These are phyloP conservation scores for Imleria badia DNA, from an alignment of 768 basidiomycete genomes.

Conservation along the genomic window DNA sequence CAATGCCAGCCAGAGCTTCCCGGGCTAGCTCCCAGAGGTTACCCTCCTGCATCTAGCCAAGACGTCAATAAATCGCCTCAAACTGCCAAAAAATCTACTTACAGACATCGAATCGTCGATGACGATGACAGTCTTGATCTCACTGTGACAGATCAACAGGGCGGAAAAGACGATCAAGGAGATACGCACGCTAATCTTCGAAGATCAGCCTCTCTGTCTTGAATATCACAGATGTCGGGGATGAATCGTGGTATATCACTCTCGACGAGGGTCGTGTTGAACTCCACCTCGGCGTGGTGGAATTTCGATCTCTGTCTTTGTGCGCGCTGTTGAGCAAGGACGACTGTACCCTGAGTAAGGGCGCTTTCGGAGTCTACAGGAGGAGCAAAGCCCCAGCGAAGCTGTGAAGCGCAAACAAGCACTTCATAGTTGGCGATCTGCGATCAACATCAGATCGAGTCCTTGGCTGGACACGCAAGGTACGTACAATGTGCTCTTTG, in stretches of 20 bases:
- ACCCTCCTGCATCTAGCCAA: conserved; percentile 39
- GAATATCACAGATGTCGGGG: conserved; percentile 7
- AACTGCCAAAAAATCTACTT: background rate
- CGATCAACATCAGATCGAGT: background rate
- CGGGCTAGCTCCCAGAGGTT: conserved; percentile 39
- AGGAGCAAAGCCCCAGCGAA: conserved; percentile 33
- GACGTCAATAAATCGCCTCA: background rate
- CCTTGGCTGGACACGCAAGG: background rate
- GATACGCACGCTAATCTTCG: conserved; percentile 30
- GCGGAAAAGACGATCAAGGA: background rate
- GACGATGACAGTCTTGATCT: conserved; percentile 43
- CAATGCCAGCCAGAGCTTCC: conserved; percentile 42
- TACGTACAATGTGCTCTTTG: conserved; percentile 32
- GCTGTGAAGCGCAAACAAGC: conserved; percentile 36
- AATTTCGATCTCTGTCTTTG: background rate
- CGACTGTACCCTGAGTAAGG: conserved; percentile 29
- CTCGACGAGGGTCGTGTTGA: conserved; percentile 30
- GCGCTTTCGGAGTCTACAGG: conserved; percentile 3
- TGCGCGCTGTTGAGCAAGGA: conserved; percentile 27
- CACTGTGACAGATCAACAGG: conserved; percentile 22
- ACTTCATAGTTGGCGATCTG: conserved; percentile 36
- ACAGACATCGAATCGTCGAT: conserved; percentile 43
- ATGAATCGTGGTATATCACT: conserved; percentile 29
- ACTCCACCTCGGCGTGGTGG: conserved; percentile 13
- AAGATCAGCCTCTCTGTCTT: conserved; percentile 23